phyloP scores from a whole-genome alignment of 2,329 filamentous ascomycete genomes.

The Rosellinia necatrix region DNA sequence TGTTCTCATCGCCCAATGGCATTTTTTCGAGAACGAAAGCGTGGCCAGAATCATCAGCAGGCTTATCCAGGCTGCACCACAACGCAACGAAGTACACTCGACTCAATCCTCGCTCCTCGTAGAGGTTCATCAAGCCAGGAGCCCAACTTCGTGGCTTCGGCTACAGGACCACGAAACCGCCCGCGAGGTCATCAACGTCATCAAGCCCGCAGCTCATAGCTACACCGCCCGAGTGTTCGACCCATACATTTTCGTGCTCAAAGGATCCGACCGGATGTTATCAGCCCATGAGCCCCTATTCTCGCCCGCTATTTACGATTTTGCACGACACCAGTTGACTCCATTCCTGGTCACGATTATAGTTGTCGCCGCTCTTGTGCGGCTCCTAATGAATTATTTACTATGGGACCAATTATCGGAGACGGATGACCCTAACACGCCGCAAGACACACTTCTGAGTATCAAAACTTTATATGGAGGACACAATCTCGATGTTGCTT shows the following conservation, averaged over 20 bases:
- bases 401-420: conserved; percentile 66
- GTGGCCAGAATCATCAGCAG: conserved; percentile 44
- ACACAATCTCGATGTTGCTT: conserved; percentile 71
- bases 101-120: conserved; percentile 53
- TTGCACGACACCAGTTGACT: conserved; percentile 62
- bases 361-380: conserved; percentile 66
- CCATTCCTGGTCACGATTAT: conserved; percentile 68
- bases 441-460: conserved; percentile 58
- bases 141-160: conserved; percentile 76
- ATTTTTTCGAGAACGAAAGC: conserved; percentile 70
- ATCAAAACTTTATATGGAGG: conserved; percentile 65
- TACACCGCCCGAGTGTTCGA: conserved; percentile 77
- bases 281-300: conserved; percentile 54
- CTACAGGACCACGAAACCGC: conserved; percentile 81
- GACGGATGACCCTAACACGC: conserved; percentile 50
- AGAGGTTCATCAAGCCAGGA: conserved; percentile 73
- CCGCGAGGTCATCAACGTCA: conserved; percentile 73
- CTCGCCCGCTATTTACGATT: conserved; percentile 67
- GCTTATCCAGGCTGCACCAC: conserved; percentile 40
- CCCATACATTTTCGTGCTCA: conserved; percentile 73
- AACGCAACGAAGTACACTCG: conserved; percentile 33
- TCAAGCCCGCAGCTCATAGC: conserved; percentile 72
- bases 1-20: conserved; percentile 74
- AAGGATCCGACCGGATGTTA: conserved; percentile 68
- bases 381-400: conserved; percentile 74